A percentile compares a stretch with the other conserved stretches of the same genome.
Evolutionary conservation across 2,329 filamentous ascomycete species (phyloP).

Genomic region (Elsinoe australis): DNA sequence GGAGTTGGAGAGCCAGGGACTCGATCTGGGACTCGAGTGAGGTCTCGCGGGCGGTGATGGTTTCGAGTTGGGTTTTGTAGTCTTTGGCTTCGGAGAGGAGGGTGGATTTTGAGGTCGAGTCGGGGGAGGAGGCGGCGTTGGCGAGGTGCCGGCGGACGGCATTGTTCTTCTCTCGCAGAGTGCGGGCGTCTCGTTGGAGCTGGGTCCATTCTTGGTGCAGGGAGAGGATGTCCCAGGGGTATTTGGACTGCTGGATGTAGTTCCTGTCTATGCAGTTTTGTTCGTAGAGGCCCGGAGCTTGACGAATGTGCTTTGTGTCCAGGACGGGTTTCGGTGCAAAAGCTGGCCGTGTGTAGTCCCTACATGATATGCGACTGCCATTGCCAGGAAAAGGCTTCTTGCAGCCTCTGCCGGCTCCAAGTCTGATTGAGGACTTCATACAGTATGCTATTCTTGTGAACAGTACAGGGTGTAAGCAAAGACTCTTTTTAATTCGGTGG

Average conservation of each 20-base stretch:
- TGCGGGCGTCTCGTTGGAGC: constrained; percentile 52
- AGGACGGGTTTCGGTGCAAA: constrained; percentile 71
- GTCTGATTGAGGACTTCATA: too few relatives aligned
- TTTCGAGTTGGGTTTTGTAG: constrained; percentile 56
- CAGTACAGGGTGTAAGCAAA: too few relatives aligned
- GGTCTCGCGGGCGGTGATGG: constrained; percentile 56
- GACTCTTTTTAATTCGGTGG: too few relatives aligned
- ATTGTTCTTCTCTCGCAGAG: constrained; percentile 60
- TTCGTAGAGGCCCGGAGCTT: constrained; percentile 71
- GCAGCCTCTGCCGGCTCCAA: background rate
- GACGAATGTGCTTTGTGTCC: constrained; percentile 83
- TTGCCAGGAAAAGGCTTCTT: background rate
- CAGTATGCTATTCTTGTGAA: too few relatives aligned
- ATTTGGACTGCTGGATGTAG: constrained; percentile 52
- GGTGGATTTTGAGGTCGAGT: constrained; percentile 38
- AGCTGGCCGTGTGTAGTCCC: constrained; percentile 49
- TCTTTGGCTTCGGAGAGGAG: constrained; percentile 56
- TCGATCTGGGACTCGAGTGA: constrained; percentile 59
- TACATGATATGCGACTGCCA: background rate
- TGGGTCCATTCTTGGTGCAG: constrained; percentile 40
- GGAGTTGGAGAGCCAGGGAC: constrained; percentile 65
- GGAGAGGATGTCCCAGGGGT: constrained; percentile 48
- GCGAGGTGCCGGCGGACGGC: constrained; percentile 36
- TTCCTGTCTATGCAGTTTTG: constrained; percentile 80
- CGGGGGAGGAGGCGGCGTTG: constrained; percentile 19